A percentile compares a stretch with the other conserved stretches of the same genome.
These are phyloP conservation scores for Spinellus fusiger DNA, from an alignment of 192 early-diverging fungal species.

Conservation along the genomic window DNA sequence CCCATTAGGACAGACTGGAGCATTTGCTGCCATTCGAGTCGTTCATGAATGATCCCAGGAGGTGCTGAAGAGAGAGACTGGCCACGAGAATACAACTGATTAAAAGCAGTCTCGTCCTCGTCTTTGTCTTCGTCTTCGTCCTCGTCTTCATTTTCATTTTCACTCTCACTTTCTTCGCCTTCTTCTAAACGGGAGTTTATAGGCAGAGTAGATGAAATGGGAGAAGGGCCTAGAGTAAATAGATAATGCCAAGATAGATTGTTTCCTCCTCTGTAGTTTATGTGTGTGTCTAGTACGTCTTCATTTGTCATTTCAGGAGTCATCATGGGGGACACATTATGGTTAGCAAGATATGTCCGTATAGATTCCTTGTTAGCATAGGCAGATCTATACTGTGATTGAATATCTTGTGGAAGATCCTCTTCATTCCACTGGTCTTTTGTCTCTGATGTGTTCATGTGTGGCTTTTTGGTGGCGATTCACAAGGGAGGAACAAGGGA, in stretches of 20 bases:
- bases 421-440: conserved; percentile 16
- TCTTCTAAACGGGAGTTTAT: conserved; percentile 8
- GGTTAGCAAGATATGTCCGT: neutral
- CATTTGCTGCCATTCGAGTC: conserved; percentile 84
- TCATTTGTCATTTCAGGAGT: neutral
- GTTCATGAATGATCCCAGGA: conserved; percentile 52
- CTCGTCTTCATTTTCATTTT: neutral
- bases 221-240: neutral
- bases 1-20: conserved; percentile 73
- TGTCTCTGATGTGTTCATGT: neutral
- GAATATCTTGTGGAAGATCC: conserved; percentile 2
- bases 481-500: neutral
- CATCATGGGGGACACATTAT: neutral
- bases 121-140: conserved; percentile 14
- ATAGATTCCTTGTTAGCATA: neutral
- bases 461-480: neutral
- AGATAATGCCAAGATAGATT: conserved; percentile 12
- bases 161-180: neutral
- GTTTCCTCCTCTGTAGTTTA: neutral
- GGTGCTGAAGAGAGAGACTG: conserved; percentile 12
- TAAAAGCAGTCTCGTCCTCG: conserved; percentile 18
- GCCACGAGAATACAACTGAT: conserved; percentile 15
- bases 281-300: neutral
- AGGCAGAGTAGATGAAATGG: neutral
- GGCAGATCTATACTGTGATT: neutral